Evolutionary conservation across 1,139 yeast species (phyloP), one percentile per base, ranked within the genome.

Genomic region (Pichia sp.): DNA sequence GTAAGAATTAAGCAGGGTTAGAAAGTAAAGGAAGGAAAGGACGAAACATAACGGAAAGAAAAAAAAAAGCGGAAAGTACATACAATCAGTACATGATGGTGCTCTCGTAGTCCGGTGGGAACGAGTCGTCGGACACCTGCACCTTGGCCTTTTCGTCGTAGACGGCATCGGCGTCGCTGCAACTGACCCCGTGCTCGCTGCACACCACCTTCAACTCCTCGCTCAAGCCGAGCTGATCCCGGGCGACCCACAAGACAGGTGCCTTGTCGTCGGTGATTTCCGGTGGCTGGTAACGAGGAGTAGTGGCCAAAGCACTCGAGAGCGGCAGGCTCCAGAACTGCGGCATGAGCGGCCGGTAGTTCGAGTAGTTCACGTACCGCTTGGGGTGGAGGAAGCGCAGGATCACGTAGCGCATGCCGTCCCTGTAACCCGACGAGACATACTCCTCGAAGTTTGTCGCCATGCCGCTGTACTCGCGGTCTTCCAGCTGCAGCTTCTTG

Each of bases 191-290:
- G 14, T 76, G 71, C 3, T 73, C 73, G 1, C 48, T 10, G 52
- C 83, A 75, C 50, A 77, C 73, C 48, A 76, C 78, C 12, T 87
- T 79, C 63, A 87, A 83, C 20, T 66, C 68, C 2, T 77, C 71
- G 3, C 96, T 85, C 66, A 89, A 78, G 0, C 98, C 98, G 77
- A 82, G 80, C 7, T 87, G 83, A 71, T 93, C 99, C 57, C 76
- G 76, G 7, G 97, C 95, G 61, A 93, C 80, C 99, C 99, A 93
- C 24, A 93, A 74, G 30, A 77, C 75, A 5, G 96, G 96, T 62
- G 84, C 79, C 20, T 46, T 34, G 44, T 75, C 71, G 0, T 84
- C 85, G 24, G 80, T 73, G 9, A 85, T 81, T 2, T 88, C 85
- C 1, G 98, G 97, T 62, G 80, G 79, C 63, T 81, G 80, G 71